phyloP scores from a whole-genome alignment of 1,284 basidiomycete genomes.

The Pseudozyma sp. region DNA sequence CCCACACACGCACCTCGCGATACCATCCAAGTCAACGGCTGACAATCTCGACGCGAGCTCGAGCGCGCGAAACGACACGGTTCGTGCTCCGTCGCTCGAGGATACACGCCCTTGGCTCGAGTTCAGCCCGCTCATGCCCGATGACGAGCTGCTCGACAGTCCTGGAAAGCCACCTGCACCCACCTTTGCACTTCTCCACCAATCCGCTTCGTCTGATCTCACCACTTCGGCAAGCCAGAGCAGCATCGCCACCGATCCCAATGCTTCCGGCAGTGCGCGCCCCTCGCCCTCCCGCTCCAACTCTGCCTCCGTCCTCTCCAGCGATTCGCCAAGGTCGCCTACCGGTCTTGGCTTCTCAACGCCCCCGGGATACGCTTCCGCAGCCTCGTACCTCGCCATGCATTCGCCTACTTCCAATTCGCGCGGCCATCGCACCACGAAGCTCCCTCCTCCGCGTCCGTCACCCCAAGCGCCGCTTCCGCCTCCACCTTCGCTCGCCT shows the following conservation, averaged over 20 bases:
- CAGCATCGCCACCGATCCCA: slow-evolving; percentile 23
- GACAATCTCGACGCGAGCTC: background rate
- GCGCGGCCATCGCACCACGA: slow-evolving; percentile 18
- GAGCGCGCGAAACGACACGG: background rate
- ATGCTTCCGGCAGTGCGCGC: slow-evolving; percentile 5
- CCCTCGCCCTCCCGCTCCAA: slow-evolving; percentile 35
- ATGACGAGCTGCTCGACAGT: slow-evolving; percentile 29
- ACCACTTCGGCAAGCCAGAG: slow-evolving; percentile 28
- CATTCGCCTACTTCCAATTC: slow-evolving; percentile 23
- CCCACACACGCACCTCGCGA: slow-evolving; percentile 13
- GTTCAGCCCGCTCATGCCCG: slow-evolving; percentile 42
- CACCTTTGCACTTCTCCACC: slow-evolving; percentile 15
- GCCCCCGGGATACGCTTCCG: slow-evolving; percentile 16
- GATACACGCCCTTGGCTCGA: slow-evolving; percentile 49
- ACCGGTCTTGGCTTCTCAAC: slow-evolving; percentile 32
- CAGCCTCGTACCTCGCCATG: slow-evolving; percentile 35
- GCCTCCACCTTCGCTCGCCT: slow-evolving; percentile 37
- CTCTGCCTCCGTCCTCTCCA: slow-evolving; percentile 16
- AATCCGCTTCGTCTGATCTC: slow-evolving; percentile 19
- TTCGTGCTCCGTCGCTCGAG: slow-evolving; percentile 22
- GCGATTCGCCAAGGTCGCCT: slow-evolving; percentile 36
- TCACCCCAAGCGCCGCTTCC: slow-evolving; percentile 46
- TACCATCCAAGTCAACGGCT: slow-evolving; percentile 13
- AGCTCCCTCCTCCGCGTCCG: slow-evolving; percentile 46
- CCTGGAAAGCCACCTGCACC: slow-evolving; percentile 8